A percentile compares a stretch with the other conserved stretches of the same genome.
phyloP scores from a whole-genome alignment of 2,329 filamentous ascomycete genomes.

The Sporothrix dimorphospora region DNA sequence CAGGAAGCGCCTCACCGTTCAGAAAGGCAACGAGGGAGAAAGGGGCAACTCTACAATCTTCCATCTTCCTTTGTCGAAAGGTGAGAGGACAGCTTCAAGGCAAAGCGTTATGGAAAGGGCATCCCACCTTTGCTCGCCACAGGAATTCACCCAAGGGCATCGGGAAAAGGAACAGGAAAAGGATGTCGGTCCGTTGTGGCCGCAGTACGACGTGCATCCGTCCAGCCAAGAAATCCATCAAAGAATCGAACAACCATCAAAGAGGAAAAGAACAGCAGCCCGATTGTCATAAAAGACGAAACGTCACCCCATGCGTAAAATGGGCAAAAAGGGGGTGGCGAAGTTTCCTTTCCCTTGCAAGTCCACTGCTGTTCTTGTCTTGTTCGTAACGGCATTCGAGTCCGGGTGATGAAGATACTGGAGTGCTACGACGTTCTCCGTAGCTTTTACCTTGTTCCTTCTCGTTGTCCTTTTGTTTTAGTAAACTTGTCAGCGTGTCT shows the following conservation, averaged over 20 bases:
- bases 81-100: not conserved
- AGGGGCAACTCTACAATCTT: not conserved
- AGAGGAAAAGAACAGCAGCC: not conserved
- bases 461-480: not conserved
- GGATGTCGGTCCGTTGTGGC: not conserved
- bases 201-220: not conserved
- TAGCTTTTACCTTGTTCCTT: not conserved
- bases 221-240: not conserved
- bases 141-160: not conserved
- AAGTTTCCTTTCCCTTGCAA: no score
- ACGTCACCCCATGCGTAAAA: not conserved
- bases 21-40: not conserved
- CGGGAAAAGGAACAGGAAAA: not conserved
- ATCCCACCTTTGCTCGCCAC: not conserved
- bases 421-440: no score
- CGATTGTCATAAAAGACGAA: not conserved
- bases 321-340: slow-evolving; percentile 9
- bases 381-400: not conserved
- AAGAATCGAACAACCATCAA: not conserved
- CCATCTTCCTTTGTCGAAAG: not conserved
- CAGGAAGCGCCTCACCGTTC: not conserved
- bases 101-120: not conserved
- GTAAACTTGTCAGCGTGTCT: not conserved
- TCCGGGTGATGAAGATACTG: not conserved
- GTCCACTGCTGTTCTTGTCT: no score